phyloP scores from a whole-genome alignment of 768 basidiomycete genomes.

The Boletus vinaceobasis region DNA sequence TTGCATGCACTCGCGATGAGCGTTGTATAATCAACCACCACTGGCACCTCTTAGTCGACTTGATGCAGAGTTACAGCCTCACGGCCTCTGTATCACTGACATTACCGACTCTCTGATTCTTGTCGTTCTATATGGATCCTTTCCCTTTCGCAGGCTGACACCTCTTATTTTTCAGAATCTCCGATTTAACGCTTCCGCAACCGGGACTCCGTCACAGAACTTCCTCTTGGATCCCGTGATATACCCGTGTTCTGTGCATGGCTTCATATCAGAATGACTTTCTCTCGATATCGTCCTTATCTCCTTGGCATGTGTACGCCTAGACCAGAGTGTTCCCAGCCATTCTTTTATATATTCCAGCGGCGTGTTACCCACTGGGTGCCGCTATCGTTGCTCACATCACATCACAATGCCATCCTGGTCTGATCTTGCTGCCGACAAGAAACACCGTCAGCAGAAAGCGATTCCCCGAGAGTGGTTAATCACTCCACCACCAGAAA shows the following conservation, averaged over 20 bases:
- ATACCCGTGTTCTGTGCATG: neutral
- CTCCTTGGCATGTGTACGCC: neutral
- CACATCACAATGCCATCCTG: slow-evolving; percentile 33
- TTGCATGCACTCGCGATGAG: slow-evolving; percentile 57
- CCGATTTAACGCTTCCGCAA: neutral
- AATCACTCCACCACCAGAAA: slow-evolving; percentile 44
- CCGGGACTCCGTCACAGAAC: neutral
- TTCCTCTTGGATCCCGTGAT: slow-evolving; percentile 2
- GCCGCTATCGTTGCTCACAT: neutral
- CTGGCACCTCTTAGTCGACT: slow-evolving; percentile 95
- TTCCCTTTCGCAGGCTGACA: slow-evolving; percentile 16
- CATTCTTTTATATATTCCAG: slow-evolving; percentile 5
- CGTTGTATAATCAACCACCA: slow-evolving; percentile 67
- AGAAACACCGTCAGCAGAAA: slow-evolving; percentile 49
- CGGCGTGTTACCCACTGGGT: neutral
- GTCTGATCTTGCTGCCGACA: slow-evolving; percentile 52
- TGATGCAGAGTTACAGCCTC: slow-evolving; percentile 40
- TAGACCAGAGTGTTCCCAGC: slow-evolving; percentile 2
- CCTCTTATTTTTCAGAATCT: slow-evolving; percentile 10
- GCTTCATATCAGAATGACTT: neutral
- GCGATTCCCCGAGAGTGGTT: slow-evolving; percentile 67
- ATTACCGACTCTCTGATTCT: slow-evolving; percentile 62
- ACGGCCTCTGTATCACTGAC: slow-evolving; percentile 63
- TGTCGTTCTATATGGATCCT: neutral
- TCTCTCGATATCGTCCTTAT: slow-evolving; percentile 2